These are phyloP conservation scores for Boechera stricta DNA, from an alignment of 345 rosid genomes.

Conservation along the genomic window DNA sequence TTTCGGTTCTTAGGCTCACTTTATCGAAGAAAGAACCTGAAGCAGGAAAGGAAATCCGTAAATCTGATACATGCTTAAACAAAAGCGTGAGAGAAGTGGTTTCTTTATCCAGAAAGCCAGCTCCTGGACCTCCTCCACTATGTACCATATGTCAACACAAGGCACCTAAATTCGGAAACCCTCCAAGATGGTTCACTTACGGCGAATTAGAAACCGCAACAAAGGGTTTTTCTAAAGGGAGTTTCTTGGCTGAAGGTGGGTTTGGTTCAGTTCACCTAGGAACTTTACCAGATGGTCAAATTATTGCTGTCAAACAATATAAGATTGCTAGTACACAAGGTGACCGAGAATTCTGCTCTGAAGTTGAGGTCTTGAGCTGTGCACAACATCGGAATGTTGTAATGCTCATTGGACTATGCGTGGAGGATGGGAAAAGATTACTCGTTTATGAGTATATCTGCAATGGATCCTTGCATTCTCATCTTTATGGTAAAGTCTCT, in stretches of 20 bases:
- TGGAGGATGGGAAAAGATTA: slow-evolving; percentile 87
- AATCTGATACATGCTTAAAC: slow-evolving; percentile 61
- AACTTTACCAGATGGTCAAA: slow-evolving; percentile 76
- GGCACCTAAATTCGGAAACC: slow-evolving; percentile 91
- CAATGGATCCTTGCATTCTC: slow-evolving; percentile 91
- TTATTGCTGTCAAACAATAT: slow-evolving; percentile 94
- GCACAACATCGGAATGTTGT: slow-evolving; percentile 99
- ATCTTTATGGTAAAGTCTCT: slow-evolving; percentile 80
- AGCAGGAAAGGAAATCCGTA: slow-evolving; percentile 48
- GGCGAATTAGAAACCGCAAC: slow-evolving; percentile 87
- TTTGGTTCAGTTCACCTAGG: slow-evolving; percentile 97
- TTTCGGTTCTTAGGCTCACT: slow-evolving; percentile 55
- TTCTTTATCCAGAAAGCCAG: slow-evolving; percentile 75
- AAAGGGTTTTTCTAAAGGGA: slow-evolving; percentile 72
- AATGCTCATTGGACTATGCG: slow-evolving; percentile 85
- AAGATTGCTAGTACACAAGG: slow-evolving; percentile 97
- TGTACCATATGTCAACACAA: slow-evolving; percentile 94
- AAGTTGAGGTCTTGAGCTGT: slow-evolving; percentile 96
- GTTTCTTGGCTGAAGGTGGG: slow-evolving; percentile 99
- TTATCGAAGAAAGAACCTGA: slow-evolving; percentile 62
- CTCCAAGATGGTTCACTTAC: slow-evolving; percentile 94
- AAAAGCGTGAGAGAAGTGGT: slow-evolving; percentile 88
- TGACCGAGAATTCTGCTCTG: slow-evolving; percentile 93
- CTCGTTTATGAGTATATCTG: slow-evolving; percentile 94
- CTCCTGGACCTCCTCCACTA: slow-evolving; percentile 93